Conservation (phyloP, 2,329 filamentous ascomycete genomes). For the Coniochaeta sp. region DNA sequence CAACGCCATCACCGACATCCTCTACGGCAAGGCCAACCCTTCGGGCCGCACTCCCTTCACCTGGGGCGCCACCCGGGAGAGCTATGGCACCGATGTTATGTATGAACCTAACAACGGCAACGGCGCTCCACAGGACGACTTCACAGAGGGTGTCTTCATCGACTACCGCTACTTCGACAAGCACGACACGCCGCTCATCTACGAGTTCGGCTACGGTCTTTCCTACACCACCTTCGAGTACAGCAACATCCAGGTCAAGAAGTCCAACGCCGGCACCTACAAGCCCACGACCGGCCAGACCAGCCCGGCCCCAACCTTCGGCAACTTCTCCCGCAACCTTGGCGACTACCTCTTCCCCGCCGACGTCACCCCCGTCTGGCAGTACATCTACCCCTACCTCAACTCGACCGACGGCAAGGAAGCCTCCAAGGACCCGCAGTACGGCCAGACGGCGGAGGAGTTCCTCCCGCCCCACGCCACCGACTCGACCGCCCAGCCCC, state of each 20-base stretch:
- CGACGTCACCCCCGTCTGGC: conserved; percentile 39
- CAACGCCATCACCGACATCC: conserved; percentile 71
- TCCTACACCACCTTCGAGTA: conserved; percentile 76
- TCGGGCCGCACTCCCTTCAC: conserved; percentile 75
- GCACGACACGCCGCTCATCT: conserved; percentile 59
- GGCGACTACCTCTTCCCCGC: conserved; percentile 63
- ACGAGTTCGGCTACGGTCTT: conserved; percentile 75
- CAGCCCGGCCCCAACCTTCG: conserved; percentile 55
- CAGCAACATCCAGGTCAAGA: conserved; percentile 55
- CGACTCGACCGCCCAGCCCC: conserved; percentile 50
- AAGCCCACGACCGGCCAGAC: conserved; percentile 55
- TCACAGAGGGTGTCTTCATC: conserved; percentile 72
- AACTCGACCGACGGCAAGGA: conserved; percentile 49
- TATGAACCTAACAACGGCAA: conserved; percentile 63
- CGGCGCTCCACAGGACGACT: conserved; percentile 63
- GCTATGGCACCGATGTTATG: conserved; percentile 63
- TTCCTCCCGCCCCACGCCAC: conserved; percentile 55
- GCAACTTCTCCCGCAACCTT: conserved; percentile 55
- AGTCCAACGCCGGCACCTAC: conserved; percentile 44
- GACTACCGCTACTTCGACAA: conserved; percentile 74
- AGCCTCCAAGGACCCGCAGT: conserved; percentile 51
- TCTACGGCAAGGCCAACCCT: conserved; percentile 76
- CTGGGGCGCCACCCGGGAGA: conserved; percentile 59
- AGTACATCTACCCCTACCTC: conserved; percentile 66
- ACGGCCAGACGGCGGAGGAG: conserved; percentile 48